phyloP scores from a whole-genome alignment of 2,329 filamentous ascomycete genomes.

The Helotiales sp. region DNA sequence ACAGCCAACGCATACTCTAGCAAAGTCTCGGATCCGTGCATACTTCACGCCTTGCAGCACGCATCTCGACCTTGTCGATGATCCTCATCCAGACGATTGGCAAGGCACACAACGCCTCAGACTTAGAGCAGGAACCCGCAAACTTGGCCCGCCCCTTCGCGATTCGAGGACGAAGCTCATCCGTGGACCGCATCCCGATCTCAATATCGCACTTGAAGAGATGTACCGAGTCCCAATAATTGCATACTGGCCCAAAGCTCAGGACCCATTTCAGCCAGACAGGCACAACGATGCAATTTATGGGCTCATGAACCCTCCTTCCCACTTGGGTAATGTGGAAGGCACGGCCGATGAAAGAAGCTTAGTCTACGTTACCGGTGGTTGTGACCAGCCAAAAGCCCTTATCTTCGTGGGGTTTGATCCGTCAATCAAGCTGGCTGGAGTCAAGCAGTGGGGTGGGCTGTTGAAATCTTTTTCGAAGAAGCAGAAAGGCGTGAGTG shows the following conservation, averaged over 20 bases:
- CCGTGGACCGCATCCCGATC: too few species aligned
- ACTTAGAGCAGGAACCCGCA: too few species aligned
- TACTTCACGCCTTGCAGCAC: constrained; percentile 59
- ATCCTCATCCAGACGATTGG: too few species aligned
- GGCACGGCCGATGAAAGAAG: constrained; percentile 53
- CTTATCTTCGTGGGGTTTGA: constrained; percentile 53
- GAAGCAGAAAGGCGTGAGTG: constrained; percentile 34
- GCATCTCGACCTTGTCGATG: constrained; percentile 65
- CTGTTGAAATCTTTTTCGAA: too few species aligned
- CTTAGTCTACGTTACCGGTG: too few species aligned
- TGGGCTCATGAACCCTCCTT: constrained; percentile 48
- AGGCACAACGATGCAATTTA: constrained; percentile 46
- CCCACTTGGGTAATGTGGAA: constrained; percentile 45
- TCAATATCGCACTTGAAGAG: too few species aligned
- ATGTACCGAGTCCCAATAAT: constrained; percentile 35
- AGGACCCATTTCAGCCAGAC: constrained; percentile 30
- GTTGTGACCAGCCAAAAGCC: too few species aligned
- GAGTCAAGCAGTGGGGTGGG: constrained; percentile 37
- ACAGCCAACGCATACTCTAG: constrained; percentile 53
- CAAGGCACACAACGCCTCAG: too few species aligned
- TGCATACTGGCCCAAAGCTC: constrained; percentile 45
- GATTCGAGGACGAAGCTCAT: too few species aligned
- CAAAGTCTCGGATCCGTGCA: constrained; percentile 58
- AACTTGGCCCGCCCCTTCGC: too few species aligned
- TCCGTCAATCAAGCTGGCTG: constrained; percentile 45